A percentile compares a stretch with the other conserved stretches of the same genome.
phyloP scores from a whole-genome alignment of 768 basidiomycete genomes.

The Chalciporus chontae region DNA sequence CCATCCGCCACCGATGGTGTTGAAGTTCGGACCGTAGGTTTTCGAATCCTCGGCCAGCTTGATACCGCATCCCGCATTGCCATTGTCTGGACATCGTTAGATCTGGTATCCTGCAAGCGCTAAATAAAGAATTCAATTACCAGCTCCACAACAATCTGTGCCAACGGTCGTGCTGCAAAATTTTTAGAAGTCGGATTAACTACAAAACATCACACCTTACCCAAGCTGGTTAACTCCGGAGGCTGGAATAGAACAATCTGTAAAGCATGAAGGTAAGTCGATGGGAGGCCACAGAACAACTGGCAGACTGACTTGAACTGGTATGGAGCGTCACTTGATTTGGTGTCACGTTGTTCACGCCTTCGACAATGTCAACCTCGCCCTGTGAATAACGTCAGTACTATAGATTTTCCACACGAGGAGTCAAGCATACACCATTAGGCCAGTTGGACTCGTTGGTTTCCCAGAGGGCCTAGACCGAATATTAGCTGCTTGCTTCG shows the following conservation, averaged over 20 bases:
- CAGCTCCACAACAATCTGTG: slow-evolving; percentile 24
- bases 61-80: slow-evolving; percentile 39
- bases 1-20: slow-evolving; percentile 40
- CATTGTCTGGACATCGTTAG: slow-evolving; percentile 19
- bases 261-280: neutral
- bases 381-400: slow-evolving; percentile 18
- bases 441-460: slow-evolving; percentile 24
- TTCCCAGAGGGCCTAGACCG: slow-evolving; percentile 28
- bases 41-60: slow-evolving; percentile 16
- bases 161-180: slow-evolving; percentile 13
- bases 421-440: slow-evolving; percentile 11
- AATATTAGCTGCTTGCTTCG: slow-evolving; percentile 8
- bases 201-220: slow-evolving; percentile 8
- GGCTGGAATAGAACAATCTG: slow-evolving; percentile 28
- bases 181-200: neutral
- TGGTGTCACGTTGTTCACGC: slow-evolving; percentile 51
- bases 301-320: slow-evolving; percentile 35
- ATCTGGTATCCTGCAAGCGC: neutral
- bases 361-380: slow-evolving; percentile 31
- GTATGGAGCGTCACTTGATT: slow-evolving; percentile 59
- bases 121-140: slow-evolving; percentile 5
- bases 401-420: neutral
- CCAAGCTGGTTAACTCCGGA: slow-evolving; percentile 23
- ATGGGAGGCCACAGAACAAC: too few relatives aligned
- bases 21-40: slow-evolving; percentile 29